phyloP scores from a whole-genome alignment of 495 filamentous ascomycete species.

The Hypoxylon rickii region DNA sequence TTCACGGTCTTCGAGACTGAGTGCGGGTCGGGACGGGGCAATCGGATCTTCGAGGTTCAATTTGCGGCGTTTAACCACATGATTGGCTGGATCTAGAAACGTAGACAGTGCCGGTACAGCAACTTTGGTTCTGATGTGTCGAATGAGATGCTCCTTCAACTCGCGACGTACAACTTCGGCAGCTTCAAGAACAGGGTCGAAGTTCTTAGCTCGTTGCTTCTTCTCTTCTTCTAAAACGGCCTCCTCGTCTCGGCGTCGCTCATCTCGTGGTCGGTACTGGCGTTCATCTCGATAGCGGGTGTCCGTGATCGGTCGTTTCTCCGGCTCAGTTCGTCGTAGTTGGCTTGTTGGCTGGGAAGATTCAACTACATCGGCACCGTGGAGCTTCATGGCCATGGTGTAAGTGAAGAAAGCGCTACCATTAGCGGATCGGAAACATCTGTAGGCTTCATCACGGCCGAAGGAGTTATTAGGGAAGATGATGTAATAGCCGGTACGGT shows the following conservation, averaged over 20 bases:
- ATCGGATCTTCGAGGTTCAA: conserved; percentile 75
- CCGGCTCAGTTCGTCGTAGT: conserved; percentile 25
- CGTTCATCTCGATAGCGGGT: conserved; percentile 36
- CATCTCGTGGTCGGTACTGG: conserved; percentile 59
- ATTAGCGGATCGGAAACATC: conserved; percentile 74
- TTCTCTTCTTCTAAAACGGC: conserved; percentile 85
- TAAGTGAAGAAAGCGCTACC: conserved; percentile 86
- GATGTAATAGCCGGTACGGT: conserved; percentile 88
- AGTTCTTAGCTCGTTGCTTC: conserved; percentile 74
- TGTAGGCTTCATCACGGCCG: conserved; percentile 78
- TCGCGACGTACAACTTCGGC: conserved; percentile 77
- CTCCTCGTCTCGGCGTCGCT: conserved; percentile 65
- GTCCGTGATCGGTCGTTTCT: conserved; percentile 45
- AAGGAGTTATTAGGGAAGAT: conserved; percentile 75
- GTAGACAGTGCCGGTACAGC: conserved; percentile 80
- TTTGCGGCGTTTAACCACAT: conserved; percentile 72
- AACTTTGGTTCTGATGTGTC: conserved; percentile 82
- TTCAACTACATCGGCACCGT: conserved; percentile 57
- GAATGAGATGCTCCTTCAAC: conserved; percentile 79
- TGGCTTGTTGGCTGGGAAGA: conserved; percentile 11
- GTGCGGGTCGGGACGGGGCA: conserved; percentile 49
- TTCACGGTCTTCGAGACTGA: conserved; percentile 58
- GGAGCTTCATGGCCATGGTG: conserved; percentile 86
- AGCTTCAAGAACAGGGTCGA: conserved; percentile 86
- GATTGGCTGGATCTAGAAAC: conserved; percentile 80